These are phyloP conservation scores for Cladorrhinum sp. DNA, from an alignment of 2,329 filamentous ascomycete genomes.

Conservation along the genomic window DNA sequence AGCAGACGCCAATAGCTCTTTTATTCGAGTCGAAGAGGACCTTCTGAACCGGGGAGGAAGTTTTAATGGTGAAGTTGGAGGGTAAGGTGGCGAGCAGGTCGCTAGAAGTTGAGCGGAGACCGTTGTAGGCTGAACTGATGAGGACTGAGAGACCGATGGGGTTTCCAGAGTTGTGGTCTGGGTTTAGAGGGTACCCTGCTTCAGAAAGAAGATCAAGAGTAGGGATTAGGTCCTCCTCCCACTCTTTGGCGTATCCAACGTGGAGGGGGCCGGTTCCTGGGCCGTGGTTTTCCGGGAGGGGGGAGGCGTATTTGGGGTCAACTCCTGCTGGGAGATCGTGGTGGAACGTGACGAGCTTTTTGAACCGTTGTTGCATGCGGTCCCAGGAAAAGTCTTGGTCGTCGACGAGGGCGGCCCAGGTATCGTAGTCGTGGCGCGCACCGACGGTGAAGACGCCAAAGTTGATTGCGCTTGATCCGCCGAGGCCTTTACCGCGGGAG, in stretches of 20 bases:
- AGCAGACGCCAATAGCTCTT: constrained; percentile 16
- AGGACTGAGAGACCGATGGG: constrained; percentile 53
- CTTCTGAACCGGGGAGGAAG: constrained; percentile 45
- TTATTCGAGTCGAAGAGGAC: constrained; percentile 33
- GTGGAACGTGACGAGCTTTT: constrained; percentile 54
- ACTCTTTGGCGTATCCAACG: constrained; percentile 46
- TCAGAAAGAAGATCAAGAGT: constrained; percentile 47
- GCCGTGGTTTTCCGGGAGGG: constrained; percentile 35
- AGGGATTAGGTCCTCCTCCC: constrained; percentile 46
- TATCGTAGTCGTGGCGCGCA: constrained; percentile 57
- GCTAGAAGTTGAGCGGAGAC: constrained; percentile 47
- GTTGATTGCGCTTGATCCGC: constrained; percentile 53
- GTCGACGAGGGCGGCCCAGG: constrained; percentile 54
- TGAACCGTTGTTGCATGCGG: constrained; percentile 48
- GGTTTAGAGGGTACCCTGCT: constrained; percentile 47
- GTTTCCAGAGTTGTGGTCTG: constrained; percentile 57
- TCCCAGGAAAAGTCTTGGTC: constrained; percentile 57
- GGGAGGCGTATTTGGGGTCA: constrained; percentile 45
- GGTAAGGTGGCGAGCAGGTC: constrained; percentile 46
- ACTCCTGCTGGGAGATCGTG: constrained; percentile 35
- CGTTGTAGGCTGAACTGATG: constrained; percentile 48
- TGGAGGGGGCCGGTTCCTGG: constrained; percentile 53
- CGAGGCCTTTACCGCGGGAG: constrained; percentile 48
- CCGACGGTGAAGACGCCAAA: constrained; percentile 55
- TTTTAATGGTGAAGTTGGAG: constrained; percentile 52